Evolutionary conservation across 192 early-diverging fungal genomes (phyloP), one percentile per base, ranked within the genome.

Genomic region (Linnemannia zychae): DNA sequence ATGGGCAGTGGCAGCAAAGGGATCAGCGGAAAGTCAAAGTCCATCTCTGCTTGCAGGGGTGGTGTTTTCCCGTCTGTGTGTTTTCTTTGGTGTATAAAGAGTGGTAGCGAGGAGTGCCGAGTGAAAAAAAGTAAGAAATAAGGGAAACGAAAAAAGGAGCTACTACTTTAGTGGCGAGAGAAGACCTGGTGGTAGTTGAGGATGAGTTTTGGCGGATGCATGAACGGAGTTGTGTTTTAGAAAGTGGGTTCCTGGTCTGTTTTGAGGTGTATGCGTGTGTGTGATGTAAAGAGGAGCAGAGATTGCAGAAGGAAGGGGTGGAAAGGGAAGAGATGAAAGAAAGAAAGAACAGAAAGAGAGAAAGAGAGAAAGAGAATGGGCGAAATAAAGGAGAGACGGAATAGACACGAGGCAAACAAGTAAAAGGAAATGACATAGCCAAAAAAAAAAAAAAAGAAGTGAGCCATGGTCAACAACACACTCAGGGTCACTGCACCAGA

Each of bases 11-110:
- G 83, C 44, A 85, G 34, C 40, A 85, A 46, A 16, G 83, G 83
- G 67, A 85, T 79, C 70, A 85, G 49, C 18, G 83, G 78, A 37
- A 85, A 85, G 68, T 85, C 83, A 73, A 85, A 85, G 33, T 85
- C 78, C 83, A 85, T 85, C 67, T 36, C 37, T 20, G 40, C 40
- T 44, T 44, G 40, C 9, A 9, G 4, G 3, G 3, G 40, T 16
- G 37, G 67, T 57, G 2, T 18, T 44, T 20, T 52, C 18, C 15
- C 37, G 33, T 46, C 9, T 33, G 13, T n/a, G n/a, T n/a, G 11
- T 20, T 13, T 18, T 66, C 33, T 49, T n/a, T 28, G 20, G 46
- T 67, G 71, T 40, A 16, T 7, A 38, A 65, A 60, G 36, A 65
- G 74, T n/a, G 46, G 57, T 63, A 46, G 70, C 44, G n/a, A 71